phyloP scores from a whole-genome alignment of 495 filamentous ascomycete species.

The Penicillium canescens region DNA sequence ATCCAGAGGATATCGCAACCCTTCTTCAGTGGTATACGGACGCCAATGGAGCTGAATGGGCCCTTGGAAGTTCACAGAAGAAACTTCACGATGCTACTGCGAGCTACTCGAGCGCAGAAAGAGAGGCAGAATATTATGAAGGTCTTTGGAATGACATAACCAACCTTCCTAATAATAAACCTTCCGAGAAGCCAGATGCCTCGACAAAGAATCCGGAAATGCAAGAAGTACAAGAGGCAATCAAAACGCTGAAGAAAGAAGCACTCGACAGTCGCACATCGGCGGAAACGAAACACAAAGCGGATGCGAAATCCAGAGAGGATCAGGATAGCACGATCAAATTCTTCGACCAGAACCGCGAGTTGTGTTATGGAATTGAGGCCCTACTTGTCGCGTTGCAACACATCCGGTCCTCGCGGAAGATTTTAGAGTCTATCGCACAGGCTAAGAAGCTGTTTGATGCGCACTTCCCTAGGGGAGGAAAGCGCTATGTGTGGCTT shows the following conservation, averaged over 20 bases:
- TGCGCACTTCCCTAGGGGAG: conserved; percentile 28
- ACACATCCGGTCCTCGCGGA: conserved; percentile 38
- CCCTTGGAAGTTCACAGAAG: neutral
- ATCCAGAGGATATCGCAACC: neutral
- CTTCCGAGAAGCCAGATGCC: too few relatives aligned
- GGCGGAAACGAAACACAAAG: neutral
- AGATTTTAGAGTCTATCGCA: conserved; percentile 34
- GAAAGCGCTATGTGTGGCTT: conserved; percentile 47
- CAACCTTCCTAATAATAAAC: too few relatives aligned
- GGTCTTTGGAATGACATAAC: neutral
- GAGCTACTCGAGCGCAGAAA: neutral
- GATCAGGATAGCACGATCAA: neutral
- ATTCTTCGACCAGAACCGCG: conserved; percentile 11
- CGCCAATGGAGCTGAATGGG: neutral
- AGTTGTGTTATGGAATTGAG: conserved; percentile 32
- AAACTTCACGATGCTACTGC: neutral
- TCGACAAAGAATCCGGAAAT: neutral
- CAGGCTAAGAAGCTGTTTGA: conserved; percentile 37
- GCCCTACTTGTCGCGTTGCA: conserved; percentile 34
- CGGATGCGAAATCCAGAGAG: neutral
- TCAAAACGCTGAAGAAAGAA: neutral
- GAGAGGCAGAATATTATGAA: conserved; percentile 2
- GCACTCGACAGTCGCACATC: neutral
- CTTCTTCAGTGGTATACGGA: conserved; percentile 4
- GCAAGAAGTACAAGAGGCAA: neutral